Evolutionary conservation across 306 rosid species (phyloP), one percentile per base, ranked within the genome.

Genomic region (Rosa persica): DNA sequence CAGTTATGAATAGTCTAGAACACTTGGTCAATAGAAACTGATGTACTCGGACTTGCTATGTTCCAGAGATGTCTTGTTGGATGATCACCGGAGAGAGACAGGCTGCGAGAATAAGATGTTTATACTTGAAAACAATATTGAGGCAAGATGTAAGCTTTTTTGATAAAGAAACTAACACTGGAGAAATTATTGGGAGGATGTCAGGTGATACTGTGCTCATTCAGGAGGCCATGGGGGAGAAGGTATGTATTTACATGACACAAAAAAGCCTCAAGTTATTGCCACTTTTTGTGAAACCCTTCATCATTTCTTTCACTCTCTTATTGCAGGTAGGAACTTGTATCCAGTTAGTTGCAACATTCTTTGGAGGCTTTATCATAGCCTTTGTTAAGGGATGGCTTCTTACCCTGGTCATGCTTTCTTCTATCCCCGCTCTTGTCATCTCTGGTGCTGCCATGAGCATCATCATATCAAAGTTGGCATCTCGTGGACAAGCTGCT

Each of bases 151-250:
- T 81, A 12, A 36, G 77, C 8, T 81, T 81, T 76, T 81, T 81
- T 39, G 84, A 81, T 23, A 76, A 52, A 44, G 84, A 81, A 76
- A 76, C 54, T 4, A 70, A 72, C 42, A 81, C 84, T 2, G 84
- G 84, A 51, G 84, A 81, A 76, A 52, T 81, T 16, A 27, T 76
- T 19, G 80, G 76, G 10, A 69, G 84, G 51, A 81, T 81, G 84
- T 81, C 84, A 8, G 80, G 84, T 36, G 84, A 81, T 34, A 81
- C 84, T 16, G 74, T 80, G 61, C 83, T 80, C 20, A 80, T 75
- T 25, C 79, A 81, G 46, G 84, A 81, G 39, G 85, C 85, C 36
- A 62, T 81, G 85, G 85, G 85, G 7, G 85, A 81, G 58, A 81
- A 81, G 77, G 84, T 81, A 15, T 22, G 12, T 27, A 61, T 15